Percentiles rank a stretch among this genome's conserved stretches.
These are phyloP conservation scores for Yamadazyma ubonensis DNA, from an alignment of 805 yeast species.

Conservation along the genomic window DNA sequence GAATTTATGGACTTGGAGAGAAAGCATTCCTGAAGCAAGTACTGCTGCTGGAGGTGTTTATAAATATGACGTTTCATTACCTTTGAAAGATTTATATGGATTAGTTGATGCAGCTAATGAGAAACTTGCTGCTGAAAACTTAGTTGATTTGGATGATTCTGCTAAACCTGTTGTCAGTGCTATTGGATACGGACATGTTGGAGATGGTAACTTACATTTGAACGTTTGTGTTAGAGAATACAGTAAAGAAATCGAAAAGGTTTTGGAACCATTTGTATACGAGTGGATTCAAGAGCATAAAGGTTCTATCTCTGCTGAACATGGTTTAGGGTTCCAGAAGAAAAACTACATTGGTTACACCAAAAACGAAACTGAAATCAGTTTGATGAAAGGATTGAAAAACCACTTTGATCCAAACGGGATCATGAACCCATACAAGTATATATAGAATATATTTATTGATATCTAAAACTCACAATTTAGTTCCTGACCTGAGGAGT, in stretches of 20 bases:
- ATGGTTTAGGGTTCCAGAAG: slow-evolving; percentile 97
- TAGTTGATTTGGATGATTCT: slow-evolving; percentile 60
- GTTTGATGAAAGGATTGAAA: slow-evolving; percentile 76
- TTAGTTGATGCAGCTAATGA: slow-evolving; percentile 76
- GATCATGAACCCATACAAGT: slow-evolving; percentile 93
- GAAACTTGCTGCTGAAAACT: slow-evolving; percentile 52
- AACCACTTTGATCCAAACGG: slow-evolving; percentile 85
- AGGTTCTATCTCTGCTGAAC: slow-evolving; percentile 96
- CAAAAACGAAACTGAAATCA: slow-evolving; percentile 68
- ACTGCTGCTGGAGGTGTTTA: slow-evolving; percentile 90
- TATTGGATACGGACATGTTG: slow-evolving; percentile 97
- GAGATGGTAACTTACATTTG: slow-evolving; percentile 94
- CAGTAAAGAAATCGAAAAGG: slow-evolving; percentile 71
- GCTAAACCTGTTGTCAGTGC: slow-evolving; percentile 81
- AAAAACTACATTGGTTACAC: slow-evolving; percentile 84
- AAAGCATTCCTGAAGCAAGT: slow-evolving; percentile 85
- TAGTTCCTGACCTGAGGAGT: slow-evolving; percentile 20
- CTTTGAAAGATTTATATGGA: slow-evolving; percentile 75
- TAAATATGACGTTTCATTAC: slow-evolving; percentile 94
- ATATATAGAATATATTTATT: slow-evolving; percentile 44
- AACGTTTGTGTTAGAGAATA: slow-evolving; percentile 89
- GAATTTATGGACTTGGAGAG: slow-evolving; percentile 95
- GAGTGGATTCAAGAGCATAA: slow-evolving; percentile 74
- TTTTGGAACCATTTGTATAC: slow-evolving; percentile 90
- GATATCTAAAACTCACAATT: slow-evolving; percentile 15